Conservation (phyloP, 208 protist species). For the Leishmania martiniquensis region DNA sequence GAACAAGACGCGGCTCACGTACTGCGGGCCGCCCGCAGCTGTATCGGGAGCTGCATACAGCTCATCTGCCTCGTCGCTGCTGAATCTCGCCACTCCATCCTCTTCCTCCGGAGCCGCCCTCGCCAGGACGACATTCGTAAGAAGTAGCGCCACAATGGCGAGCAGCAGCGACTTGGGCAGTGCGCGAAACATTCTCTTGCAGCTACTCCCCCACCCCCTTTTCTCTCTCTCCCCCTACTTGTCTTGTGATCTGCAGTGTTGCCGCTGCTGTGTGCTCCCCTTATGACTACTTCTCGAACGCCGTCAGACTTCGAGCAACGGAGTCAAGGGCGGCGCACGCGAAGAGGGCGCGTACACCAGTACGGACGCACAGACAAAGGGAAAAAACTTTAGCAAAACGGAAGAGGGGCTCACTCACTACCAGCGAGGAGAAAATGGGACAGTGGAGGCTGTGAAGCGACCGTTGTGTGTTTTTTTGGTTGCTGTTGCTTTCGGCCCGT, state of each 20-base stretch:
- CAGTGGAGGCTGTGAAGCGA: too few relatives aligned
- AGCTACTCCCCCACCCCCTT: too few relatives aligned
- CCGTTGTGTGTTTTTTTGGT: too few relatives aligned
- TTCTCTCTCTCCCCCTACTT: neutral
- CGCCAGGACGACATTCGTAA: slow-evolving; percentile 21
- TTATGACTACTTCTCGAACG: neutral
- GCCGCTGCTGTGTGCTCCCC: neutral
- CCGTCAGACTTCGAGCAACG: neutral
- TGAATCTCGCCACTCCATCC: neutral
- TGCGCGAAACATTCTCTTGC: slow-evolving; percentile 4
- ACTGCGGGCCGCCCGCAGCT: neutral
- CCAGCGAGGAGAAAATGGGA: neutral
- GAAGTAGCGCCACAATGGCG: slow-evolving; percentile 18
- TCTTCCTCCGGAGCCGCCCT: slow-evolving; percentile 12
- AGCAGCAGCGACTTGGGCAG: slow-evolving; percentile 25
- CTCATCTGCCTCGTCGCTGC: slow-evolving; percentile 33
- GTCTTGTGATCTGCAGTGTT: neutral
- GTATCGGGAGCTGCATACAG: slow-evolving; percentile 27
- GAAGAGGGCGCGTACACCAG: neutral
- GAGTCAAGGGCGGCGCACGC: neutral
- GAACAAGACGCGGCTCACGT: slow-evolving; percentile 62
- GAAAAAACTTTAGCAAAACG: neutral
- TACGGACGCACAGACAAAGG: neutral
- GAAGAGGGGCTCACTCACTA: neutral
- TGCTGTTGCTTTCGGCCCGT: too few relatives aligned